Percentiles rank a stretch among this genome's conserved stretches.
These are phyloP conservation scores for Fusarium newnesense DNA, from an alignment of 2,329 filamentous ascomycete species.

Conservation along the genomic window DNA sequence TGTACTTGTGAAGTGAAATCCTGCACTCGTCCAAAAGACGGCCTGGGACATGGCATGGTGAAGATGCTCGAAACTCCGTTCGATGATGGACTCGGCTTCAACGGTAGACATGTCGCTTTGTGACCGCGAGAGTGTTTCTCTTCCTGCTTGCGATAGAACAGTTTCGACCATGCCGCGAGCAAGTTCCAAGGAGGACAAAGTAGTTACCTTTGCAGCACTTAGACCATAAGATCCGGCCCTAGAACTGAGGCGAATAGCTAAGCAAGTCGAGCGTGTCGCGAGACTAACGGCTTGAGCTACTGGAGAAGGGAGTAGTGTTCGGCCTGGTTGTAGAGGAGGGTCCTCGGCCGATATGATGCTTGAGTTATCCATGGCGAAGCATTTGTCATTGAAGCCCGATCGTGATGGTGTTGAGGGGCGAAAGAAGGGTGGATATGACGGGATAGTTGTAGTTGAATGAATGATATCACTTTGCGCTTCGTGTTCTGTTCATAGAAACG, in stretches of 20 bases:
- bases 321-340: slow-evolving; percentile 41
- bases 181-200: slow-evolving; percentile 66
- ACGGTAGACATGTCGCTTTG: slow-evolving; percentile 58
- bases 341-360: slow-evolving; percentile 27
- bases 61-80: slow-evolving; percentile 65
- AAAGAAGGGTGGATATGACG: neutral
- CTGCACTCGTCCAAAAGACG: slow-evolving; percentile 70
- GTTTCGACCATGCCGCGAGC: slow-evolving; percentile 65
- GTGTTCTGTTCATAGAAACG: neutral
- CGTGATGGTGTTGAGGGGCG: neutral
- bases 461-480: neutral
- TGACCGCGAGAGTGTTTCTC: slow-evolving; percentile 58
- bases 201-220: slow-evolving; percentile 65
- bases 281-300: slow-evolving; percentile 70
- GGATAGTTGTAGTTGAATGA: neutral
- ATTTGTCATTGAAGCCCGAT: slow-evolving; percentile 14
- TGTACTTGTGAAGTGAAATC: slow-evolving; percentile 68
- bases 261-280: slow-evolving; percentile 67
- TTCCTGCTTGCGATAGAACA: slow-evolving; percentile 63
- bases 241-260: slow-evolving; percentile 65
- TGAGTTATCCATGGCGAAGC: slow-evolving; percentile 35
- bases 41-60: slow-evolving; percentile 67
- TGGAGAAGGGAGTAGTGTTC: slow-evolving; percentile 66
- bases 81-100: slow-evolving; percentile 67
- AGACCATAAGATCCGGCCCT: slow-evolving; percentile 63